Evolutionary conservation across 2,329 filamentous ascomycete species (phyloP), one percentile per base, ranked within the genome.

Genomic region (Botryotinia calthae): DNA sequence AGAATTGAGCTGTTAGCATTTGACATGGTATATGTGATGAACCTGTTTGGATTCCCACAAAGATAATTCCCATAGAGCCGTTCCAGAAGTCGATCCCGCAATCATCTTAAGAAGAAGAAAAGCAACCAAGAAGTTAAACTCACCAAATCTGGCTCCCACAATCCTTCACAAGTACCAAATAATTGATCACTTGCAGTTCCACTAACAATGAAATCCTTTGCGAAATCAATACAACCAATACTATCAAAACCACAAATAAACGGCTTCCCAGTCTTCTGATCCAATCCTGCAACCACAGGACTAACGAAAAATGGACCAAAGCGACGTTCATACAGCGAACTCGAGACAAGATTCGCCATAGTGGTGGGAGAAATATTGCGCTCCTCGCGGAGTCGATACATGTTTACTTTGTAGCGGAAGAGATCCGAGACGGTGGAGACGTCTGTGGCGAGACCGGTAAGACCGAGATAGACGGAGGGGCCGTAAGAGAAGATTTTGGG

Each of bases 401-500:
- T 97, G 89, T 99, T 99, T 84, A 97, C 94, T 88, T 99, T 99
- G 90, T 97, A 98, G 82, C 96, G 94, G 89, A 99, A 97, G 78
- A 98, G 91, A 85, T 99, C 95, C 80, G 91, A 93, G 78, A 99
- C 95, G 79, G 95, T 98, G 77, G 89, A 89, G 77, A 99, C 94
- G 83, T 99, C 96, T 79, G 96, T 99, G 75, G 96, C 96, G 69
- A 99, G 93, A 72, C 96, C 96, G 7, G 96, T 98, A 75, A 99
- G 90, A 72, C 96, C 96, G 51, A 99, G 92, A 85, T 97, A 98
- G 80, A 96, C 93, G 81, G 95, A 93, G 81, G 94, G 94, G 0
- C 62, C 64, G 88, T 97, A 98, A 84, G 92, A 90, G 90, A 98
- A 98, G 87, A 99, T 93, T 88, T 99, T 99, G 86, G 96, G 96